Conservation (phyloP, 352 stramenopile genomes). For the Globisporangium sylvaticum region DNA sequence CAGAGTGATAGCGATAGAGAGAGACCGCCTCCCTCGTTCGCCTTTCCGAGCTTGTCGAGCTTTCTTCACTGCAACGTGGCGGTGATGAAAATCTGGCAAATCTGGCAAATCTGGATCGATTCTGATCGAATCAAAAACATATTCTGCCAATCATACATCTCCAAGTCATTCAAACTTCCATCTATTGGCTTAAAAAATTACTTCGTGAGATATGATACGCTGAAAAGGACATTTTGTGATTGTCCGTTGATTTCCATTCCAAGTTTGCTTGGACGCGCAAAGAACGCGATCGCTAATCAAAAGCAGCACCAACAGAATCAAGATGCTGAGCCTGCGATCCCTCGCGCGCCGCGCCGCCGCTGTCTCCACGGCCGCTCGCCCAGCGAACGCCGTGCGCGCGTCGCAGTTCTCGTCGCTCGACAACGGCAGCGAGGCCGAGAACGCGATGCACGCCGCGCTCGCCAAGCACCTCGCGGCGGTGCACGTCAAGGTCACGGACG, state of each 20-base stretch:
- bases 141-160: background rate
- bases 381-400: background rate
- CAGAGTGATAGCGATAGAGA: background rate
- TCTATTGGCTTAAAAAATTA: background rate
- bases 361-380: background rate
- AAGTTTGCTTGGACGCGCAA: background rate
- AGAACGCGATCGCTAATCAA: background rate
- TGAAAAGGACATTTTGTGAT: background rate
- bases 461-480: conserved; percentile 52
- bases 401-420: conserved; percentile 18
- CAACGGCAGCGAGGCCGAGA: conserved; percentile 45
- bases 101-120: background rate
- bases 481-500: conserved; percentile 83
- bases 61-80: background rate
- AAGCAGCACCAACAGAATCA: background rate
- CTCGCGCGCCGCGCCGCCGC: background rate
- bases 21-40: background rate
- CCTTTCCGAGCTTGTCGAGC: background rate
- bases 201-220: background rate
- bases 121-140: background rate
- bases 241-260: too few species aligned
- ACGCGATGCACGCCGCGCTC: conserved; percentile 67
- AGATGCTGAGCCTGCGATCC: conserved; percentile 11
- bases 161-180: background rate
- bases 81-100: background rate